Evolutionary conservation across 2,329 filamentous ascomycete species (phyloP).

Genomic region (Drechslerella dactyloides): DNA sequence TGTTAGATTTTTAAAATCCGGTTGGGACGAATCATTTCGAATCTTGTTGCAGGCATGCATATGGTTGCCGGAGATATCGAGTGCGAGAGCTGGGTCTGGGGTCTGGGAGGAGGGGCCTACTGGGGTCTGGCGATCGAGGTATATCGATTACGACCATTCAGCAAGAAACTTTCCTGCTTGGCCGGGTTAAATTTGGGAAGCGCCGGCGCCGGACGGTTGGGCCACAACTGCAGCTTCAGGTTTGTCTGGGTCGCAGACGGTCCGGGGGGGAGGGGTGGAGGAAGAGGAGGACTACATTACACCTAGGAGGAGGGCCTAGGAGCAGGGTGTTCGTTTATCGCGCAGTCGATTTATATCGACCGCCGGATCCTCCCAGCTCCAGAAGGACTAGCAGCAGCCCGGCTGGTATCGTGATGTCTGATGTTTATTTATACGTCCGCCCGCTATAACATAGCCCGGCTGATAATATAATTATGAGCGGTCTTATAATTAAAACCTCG

Average conservation of each 20-base stretch:
- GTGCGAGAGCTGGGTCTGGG: not conserved
- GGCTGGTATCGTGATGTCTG: too few species aligned
- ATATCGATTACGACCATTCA: constrained; percentile 3
- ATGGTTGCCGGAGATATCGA: too few species aligned
- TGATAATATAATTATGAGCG: too few species aligned
- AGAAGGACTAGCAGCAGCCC: too few species aligned
- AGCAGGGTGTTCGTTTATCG: not conserved
- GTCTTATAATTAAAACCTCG: too few species aligned
- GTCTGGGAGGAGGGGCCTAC: too few species aligned
- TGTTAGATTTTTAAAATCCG: not conserved
- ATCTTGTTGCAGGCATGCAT: not conserved
- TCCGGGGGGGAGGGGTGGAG: constrained; percentile 7
- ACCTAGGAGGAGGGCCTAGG: too few species aligned
- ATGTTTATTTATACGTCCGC: too few species aligned
- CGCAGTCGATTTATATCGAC: not conserved
- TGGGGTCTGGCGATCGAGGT: too few species aligned
- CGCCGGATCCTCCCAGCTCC: not conserved
- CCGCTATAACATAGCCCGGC: too few species aligned
- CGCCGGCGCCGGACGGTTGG: constrained; percentile 49
- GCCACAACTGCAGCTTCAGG: constrained; percentile 39
- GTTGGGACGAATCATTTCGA: too few species aligned
- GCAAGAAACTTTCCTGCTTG: constrained; percentile 9
- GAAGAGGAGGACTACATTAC: too few species aligned
- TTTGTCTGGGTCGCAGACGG: constrained; percentile 8
- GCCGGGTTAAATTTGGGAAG: constrained; percentile 30